Evolutionary conservation across 768 basidiomycete genomes (phyloP).

Genomic region (Candolleomyces eurysporus): DNA sequence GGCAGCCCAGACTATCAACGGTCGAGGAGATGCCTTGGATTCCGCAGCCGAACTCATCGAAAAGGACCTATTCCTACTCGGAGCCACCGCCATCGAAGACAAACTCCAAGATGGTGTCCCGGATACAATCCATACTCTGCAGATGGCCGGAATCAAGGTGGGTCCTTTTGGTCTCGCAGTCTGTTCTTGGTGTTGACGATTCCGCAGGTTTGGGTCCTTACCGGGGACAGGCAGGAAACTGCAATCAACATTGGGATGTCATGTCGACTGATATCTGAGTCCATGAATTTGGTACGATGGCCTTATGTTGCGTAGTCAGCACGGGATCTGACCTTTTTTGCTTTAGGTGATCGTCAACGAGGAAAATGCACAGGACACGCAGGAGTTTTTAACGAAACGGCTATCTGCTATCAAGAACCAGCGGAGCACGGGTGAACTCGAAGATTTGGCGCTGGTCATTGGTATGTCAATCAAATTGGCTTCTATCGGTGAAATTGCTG

Average conservation of each 20-base stretch:
- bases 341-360: constrained; percentile 92
- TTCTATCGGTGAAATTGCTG: neutral
- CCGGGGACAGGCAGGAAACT: constrained; percentile 97
- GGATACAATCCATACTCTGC: constrained; percentile 95
- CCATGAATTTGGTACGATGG: constrained; percentile 88
- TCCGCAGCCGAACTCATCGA: constrained; percentile 95
- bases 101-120: constrained; percentile 98
- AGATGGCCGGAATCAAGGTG: constrained; percentile 94
- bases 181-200: constrained; percentile 5
- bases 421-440: constrained; percentile 84
- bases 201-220: constrained; percentile 89
- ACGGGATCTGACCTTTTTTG: neutral
- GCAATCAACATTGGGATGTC: constrained; percentile 99
- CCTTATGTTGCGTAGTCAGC: constrained; percentile 1
- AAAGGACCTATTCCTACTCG: constrained; percentile 87
- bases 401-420: constrained; percentile 93
- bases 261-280: constrained; percentile 94
- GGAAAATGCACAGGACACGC: constrained; percentile 74
- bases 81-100: constrained; percentile 98
- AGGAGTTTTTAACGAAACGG: constrained; percentile 85
- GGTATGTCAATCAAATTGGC: constrained; percentile 46
- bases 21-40: constrained; percentile 92
- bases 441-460: constrained; percentile 93
- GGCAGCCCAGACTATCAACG: constrained; percentile 93
- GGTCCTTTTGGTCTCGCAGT: constrained; percentile 22